These are phyloP conservation scores for Boletus vinaceobasis DNA, from an alignment of 768 basidiomycete genomes.

Conservation along the genomic window DNA sequence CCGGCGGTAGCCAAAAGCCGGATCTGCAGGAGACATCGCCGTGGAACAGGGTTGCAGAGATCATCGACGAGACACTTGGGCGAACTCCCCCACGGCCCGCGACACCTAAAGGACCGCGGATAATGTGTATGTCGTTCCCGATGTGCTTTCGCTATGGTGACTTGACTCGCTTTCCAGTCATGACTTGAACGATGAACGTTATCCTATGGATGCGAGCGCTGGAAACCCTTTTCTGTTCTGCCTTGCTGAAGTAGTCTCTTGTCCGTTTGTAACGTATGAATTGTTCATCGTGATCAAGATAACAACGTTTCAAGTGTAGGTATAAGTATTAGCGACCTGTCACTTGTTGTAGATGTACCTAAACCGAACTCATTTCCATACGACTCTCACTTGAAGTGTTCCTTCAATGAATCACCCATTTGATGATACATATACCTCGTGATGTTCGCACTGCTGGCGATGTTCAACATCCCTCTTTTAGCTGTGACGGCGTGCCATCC, in stretches of 20 bases:
- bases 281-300: background rate
- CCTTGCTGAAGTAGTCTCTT: background rate
- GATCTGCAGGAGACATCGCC: constrained; percentile 16
- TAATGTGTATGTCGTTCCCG: constrained; percentile 16
- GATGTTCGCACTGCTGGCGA: too few relatives aligned
- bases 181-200: constrained; percentile 4
- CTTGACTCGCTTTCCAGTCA: background rate
- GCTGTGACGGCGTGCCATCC: too few relatives aligned
- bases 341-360: background rate
- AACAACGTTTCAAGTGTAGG: background rate
- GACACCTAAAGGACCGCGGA: constrained; percentile 2
- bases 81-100: constrained; percentile 8
- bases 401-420: too few relatives aligned
- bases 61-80: constrained; percentile 13
- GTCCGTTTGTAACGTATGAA: background rate
- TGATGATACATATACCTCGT: background rate
- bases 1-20: background rate
- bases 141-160: background rate
- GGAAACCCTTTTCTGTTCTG: background rate
- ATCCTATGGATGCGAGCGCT: background rate
- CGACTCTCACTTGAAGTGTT: too few relatives aligned
- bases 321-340: background rate
- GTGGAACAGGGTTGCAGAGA: constrained; percentile 21
- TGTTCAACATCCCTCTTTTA: too few relatives aligned
- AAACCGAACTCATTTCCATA: too few relatives aligned